Percentiles rank a stretch among this genome's conserved stretches.
These are phyloP conservation scores for Stramenopiles sp. DNA, from an alignment of 352 stramenopile genomes.

Conservation along the genomic window DNA sequence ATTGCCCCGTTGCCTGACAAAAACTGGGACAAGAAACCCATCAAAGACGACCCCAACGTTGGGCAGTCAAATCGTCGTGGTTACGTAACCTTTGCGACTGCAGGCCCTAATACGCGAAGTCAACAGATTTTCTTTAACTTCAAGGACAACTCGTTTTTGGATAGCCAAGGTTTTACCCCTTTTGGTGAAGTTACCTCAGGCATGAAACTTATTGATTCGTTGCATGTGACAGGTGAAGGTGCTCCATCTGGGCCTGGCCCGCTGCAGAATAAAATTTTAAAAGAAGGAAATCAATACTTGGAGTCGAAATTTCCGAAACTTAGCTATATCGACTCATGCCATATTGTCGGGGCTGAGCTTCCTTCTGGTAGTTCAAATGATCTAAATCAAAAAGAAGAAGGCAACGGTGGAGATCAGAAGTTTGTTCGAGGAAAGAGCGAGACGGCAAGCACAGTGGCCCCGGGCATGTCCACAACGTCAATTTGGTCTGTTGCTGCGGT, in stretches of 20 bases:
- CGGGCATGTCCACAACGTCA: too few relatives aligned
- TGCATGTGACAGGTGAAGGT: conserved; percentile 14
- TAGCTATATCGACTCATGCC: conserved; percentile 42
- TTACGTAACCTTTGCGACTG: conserved; percentile 47
- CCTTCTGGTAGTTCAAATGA: too few relatives aligned
- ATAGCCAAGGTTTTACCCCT: conserved; percentile 50
- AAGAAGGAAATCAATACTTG: conserved; percentile 37
- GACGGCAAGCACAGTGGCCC: too few relatives aligned
- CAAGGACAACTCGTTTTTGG: conserved; percentile 40
- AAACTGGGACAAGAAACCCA: conserved; percentile 17
- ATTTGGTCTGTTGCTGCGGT: too few relatives aligned
- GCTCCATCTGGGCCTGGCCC: conserved; percentile 21
- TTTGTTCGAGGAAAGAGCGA: too few relatives aligned
- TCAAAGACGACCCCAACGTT: conserved; percentile 36
- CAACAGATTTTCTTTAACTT: conserved; percentile 59
- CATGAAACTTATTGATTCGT: conserved; percentile 31
- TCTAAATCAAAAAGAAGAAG: too few relatives aligned
- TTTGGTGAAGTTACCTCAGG: conserved; percentile 42
- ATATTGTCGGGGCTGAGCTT: too few relatives aligned
- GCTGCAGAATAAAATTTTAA: conserved; percentile 33
- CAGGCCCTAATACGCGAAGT: conserved; percentile 42
- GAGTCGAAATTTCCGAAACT: conserved; percentile 36
- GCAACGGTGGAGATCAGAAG: too few relatives aligned
- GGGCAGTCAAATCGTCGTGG: conserved; percentile 35
- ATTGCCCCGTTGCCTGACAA: conserved; percentile 22